These are phyloP conservation scores for Akanthomyces dipterigenus DNA, from an alignment of 2,329 filamentous ascomycete genomes.

Conservation along the genomic window DNA sequence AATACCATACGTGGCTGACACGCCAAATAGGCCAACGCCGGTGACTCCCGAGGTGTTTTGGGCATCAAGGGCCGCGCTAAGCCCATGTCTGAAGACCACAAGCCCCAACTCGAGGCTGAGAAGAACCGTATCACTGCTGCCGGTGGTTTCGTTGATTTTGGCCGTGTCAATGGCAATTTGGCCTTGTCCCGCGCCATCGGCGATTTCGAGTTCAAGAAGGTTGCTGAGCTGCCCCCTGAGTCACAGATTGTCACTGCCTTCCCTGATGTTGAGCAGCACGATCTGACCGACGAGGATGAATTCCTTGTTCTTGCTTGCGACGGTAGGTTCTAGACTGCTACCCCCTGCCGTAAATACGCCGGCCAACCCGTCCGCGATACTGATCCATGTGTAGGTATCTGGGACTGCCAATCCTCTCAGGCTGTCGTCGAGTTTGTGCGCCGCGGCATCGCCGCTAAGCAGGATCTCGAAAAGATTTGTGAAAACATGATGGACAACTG, in stretches of 20 bases:
- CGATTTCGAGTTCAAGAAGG: conserved; percentile 99
- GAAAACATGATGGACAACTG: conserved; percentile 99
- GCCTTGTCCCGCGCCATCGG: conserved; percentile 95
- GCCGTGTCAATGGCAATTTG: conserved; percentile 95
- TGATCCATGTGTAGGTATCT: conserved; percentile 67
- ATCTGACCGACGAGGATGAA: conserved; percentile 87
- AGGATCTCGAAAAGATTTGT: conserved; percentile 89
- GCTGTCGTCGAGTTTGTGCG: conserved; percentile 95
- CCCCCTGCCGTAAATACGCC: neutral
- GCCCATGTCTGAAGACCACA: conserved; percentile 98
- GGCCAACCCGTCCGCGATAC: neutral
- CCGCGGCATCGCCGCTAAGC: conserved; percentile 92
- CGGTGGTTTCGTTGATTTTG: conserved; percentile 96
- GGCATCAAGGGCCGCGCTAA: conserved; percentile 97
- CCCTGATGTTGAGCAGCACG: conserved; percentile 88
- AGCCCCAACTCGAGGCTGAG: conserved; percentile 96
- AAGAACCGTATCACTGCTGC: conserved; percentile 94
- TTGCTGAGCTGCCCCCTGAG: conserved; percentile 91
- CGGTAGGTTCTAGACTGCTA: conserved; percentile 48
- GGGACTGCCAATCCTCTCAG: conserved; percentile 98
- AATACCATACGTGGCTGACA: conserved; percentile 7
- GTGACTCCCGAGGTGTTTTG: conserved; percentile 89
- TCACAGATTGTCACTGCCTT: conserved; percentile 97
- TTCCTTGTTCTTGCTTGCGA: conserved; percentile 92
- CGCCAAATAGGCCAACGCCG: conserved; percentile 74